Evolutionary conservation across 176 grass and related monocot genomes (phyloP), one percentile per base, ranked within the genome.

Genomic region (Panicum miliaceum): DNA sequence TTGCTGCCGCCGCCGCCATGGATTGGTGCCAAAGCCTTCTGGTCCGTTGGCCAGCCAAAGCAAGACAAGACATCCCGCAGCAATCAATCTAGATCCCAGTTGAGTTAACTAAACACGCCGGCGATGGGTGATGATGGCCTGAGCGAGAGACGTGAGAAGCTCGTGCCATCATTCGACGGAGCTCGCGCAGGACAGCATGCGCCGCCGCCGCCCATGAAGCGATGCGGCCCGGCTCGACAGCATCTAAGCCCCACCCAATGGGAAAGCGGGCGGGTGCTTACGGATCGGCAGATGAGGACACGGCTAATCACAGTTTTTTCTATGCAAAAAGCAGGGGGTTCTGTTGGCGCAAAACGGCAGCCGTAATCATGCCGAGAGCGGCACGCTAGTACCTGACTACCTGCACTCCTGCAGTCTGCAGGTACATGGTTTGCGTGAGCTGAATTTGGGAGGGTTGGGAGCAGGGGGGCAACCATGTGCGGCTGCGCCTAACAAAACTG

Each of bases 311-410:
- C 52, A 14, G 23, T 25, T 81, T 69, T 69, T 48, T 10, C 22
- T 15, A 54, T 34, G 71, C 25, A 35, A 50, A 89, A 81, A 69
- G 69, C 15, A 10, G 7, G 41, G 68, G 68, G 29, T 32, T 85
- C 75, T 89, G 77, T 32, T 76, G 62, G 11, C 34, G 48, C 52
- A 68, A 37, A 85, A 89, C 77, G 73, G 77, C 69, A 12, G 82
- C 71, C 23, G 71, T 81, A 89, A 89, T 89, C 82, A 89, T 89
- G 82, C 23, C 7, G n/a, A 58, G 40, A 71, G 18, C 23, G n/a
- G 71, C 88, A 85, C 82, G 82, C 77, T 69, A 4, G 63, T 47
- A 63, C 23, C 51, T 37, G 26, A 4, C 53, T 47, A 63, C 23
- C 51, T 37, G 26, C 35, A 12, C 48, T 16, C 5, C n/a, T n/a